A percentile compares a stretch with the other conserved stretches of the same genome.
These are phyloP conservation scores for Heritiera littoralis DNA, from an alignment of 345 rosid species.

Conservation along the genomic window DNA sequence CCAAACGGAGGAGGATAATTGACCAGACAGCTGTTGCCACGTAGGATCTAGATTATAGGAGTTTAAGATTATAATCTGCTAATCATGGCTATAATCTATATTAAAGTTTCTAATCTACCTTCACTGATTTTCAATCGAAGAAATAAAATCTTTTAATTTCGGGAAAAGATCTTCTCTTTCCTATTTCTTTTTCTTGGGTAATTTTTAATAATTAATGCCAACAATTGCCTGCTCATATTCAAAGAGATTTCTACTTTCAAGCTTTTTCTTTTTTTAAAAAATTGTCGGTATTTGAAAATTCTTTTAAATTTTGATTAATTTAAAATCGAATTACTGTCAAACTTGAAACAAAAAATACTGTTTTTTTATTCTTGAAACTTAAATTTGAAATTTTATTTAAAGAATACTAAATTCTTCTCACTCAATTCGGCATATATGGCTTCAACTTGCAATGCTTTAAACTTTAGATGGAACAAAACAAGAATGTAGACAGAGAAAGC, in stretches of 20 bases:
- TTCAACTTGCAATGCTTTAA: background rate
- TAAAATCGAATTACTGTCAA: too few species aligned
- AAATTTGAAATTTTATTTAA: too few species aligned
- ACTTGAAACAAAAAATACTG: too few species aligned
- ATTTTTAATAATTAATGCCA: background rate
- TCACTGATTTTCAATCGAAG: background rate
- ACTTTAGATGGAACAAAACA: too few species aligned
- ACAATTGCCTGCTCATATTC: background rate
- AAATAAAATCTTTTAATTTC: background rate
- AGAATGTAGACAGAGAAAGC: background rate
- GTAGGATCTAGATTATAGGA: background rate
- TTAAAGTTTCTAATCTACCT: background rate
- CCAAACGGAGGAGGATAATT: background rate
- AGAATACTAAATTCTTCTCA: too few species aligned
- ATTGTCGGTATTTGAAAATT: too few species aligned
- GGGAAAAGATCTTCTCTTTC: background rate
- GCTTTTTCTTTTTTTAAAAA: too few species aligned
- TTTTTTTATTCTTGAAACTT: too few species aligned
- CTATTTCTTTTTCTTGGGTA: background rate
- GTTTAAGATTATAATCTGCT: background rate
- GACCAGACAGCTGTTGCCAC: slow-evolving; percentile 12
- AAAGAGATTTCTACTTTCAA: background rate
- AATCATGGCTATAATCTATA: background rate
- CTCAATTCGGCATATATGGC: too few species aligned
- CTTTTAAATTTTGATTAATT: too few species aligned